Conservation (phyloP, 1,139 yeast species). For the Taphrina pruni region DNA sequence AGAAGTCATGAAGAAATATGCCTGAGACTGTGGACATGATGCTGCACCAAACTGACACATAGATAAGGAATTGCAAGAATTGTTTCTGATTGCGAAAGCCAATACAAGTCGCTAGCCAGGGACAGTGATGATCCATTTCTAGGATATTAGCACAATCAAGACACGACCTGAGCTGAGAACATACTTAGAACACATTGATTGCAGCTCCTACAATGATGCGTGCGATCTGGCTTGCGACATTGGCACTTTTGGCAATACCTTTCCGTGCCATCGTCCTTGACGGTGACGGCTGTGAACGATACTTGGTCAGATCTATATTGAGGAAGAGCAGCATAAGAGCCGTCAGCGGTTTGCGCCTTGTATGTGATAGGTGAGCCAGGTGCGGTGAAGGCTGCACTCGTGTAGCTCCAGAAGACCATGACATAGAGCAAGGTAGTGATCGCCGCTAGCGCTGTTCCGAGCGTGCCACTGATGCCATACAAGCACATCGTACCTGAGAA, state of each 20-base stretch:
- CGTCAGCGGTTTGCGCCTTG: neutral
- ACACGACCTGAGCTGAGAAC: neutral
- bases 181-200: conserved; percentile 38
- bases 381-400: conserved; percentile 38
- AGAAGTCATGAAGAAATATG: conserved; percentile 28
- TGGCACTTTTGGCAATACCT: conserved; percentile 43
- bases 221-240: conserved; percentile 40
- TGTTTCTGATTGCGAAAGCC: conserved; percentile 81
- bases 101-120: conserved; percentile 92
- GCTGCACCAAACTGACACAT: conserved; percentile 60
- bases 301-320: conserved; percentile 19
- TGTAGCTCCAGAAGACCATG: conserved; percentile 38
- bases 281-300: conserved; percentile 36
- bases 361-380: conserved; percentile 39
- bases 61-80: conserved; percentile 74
- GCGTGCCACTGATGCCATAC: conserved; percentile 15
- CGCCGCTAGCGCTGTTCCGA: conserved; percentile 8
- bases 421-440: conserved; percentile 17
- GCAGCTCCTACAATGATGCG: conserved; percentile 43
- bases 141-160: neutral
- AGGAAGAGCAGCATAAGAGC: conserved; percentile 11
- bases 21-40: conserved; percentile 45
- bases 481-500: conserved; percentile 33
- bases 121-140: conserved; percentile 52
- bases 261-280: conserved; percentile 41